Evolutionary conservation across 164 flowering plant species (phyloP), one percentile per base, ranked within the genome.

Genomic region (Chimonanthus salicifolius): DNA sequence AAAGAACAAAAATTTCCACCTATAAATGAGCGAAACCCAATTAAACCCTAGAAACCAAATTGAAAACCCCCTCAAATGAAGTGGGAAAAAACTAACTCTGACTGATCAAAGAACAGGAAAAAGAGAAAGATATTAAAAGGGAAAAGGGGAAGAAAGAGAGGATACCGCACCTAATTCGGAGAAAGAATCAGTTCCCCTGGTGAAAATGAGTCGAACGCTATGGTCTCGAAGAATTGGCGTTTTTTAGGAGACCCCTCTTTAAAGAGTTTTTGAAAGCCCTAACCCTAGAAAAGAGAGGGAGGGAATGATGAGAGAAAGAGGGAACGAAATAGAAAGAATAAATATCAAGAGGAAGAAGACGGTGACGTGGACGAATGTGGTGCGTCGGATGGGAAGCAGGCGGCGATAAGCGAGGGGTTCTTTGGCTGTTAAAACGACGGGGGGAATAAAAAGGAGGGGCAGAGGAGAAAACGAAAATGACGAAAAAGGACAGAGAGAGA

Each of bases 311-410:
- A 46, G 33, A 33, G 33, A 33, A 20, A 20, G 62, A 45, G 51
- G 67, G 43, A 21, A 58, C 47, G 33, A 11, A 8, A 10, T 13
- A 33, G 48, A 21, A 7, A 49, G 45, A 2, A 7, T 10, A 49
- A 60, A 74, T 46, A 66, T 49, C 54, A 47, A 71, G 18, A 78
- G 72, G 84, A 78, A 67, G 81, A 73, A 18, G 82, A 73, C 7
- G 81, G 58, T 45, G 87, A 87, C 87, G 88, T 86, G 89, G 90
- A 80, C 71, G 47, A 66, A 71, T 64, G 51, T 18, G 69, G 75
- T 77, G 70, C 87, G 87, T 86, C 78, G 16, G 60, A 54, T 66
- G 60, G n/a, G 60, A 6, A 54, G 60, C 33, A 33, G 16, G 5
- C 16, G 3, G 60, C 60, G 1, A 54, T 11, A 54, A 54, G 60